Evolutionary conservation across 257 asterid species (phyloP).

Genomic region (Phtheirospermum japonicum): DNA sequence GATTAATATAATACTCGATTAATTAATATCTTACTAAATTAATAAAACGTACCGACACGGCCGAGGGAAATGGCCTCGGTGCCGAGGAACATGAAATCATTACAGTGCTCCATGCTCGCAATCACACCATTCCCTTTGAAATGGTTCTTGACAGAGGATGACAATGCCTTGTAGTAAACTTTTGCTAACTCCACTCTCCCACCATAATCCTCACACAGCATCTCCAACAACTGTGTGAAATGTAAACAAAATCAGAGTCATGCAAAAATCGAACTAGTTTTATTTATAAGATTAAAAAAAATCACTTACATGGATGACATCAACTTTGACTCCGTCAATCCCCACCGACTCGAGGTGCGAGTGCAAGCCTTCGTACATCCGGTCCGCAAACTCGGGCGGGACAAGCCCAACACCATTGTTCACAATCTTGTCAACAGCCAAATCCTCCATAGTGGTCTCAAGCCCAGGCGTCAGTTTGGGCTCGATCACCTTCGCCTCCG

Average conservation of each 20-base stretch:
- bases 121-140: constrained; percentile 95
- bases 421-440: constrained; percentile 88
- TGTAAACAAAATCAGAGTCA: neutral
- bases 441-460: constrained; percentile 84
- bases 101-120: constrained; percentile 98
- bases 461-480: constrained; percentile 82
- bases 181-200: constrained; percentile 89
- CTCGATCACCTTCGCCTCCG: constrained; percentile 53
- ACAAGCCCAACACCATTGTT: constrained; percentile 90
- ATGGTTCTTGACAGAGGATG: constrained; percentile 66
- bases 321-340: constrained; percentile 92
- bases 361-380: constrained; percentile 78
- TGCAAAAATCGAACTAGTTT: no score
- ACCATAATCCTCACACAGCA: constrained; percentile 85
- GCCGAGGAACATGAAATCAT: constrained; percentile 93
- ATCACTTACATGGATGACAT: constrained; percentile 73
- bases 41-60: constrained; percentile 98
- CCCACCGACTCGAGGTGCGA: constrained; percentile 83
- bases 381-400: constrained; percentile 62
- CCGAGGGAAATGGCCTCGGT: constrained; percentile 81
- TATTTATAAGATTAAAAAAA: neutral
- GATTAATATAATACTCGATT: no score
- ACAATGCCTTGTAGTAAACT: constrained; percentile 71
- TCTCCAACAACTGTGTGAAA: constrained; percentile 58
- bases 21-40: no score